A percentile compares a stretch with the other conserved stretches of the same genome.
phyloP scores from a whole-genome alignment of 2,329 filamentous ascomycete species.

The Cordyceps militaris region DNA sequence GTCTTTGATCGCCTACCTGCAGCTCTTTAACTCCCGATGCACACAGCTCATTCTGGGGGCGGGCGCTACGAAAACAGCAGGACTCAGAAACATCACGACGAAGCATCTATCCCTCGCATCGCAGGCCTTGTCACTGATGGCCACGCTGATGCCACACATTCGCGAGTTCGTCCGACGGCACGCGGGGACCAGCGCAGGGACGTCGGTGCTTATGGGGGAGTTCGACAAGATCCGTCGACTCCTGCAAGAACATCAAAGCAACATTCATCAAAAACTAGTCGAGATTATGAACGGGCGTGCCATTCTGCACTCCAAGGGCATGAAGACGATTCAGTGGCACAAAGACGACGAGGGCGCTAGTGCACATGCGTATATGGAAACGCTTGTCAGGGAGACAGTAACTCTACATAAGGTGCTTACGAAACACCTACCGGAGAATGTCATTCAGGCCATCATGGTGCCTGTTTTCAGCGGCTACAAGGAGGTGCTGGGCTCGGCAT shows the following conservation, averaged over 20 bases:
- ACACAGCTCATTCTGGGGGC: conserved; percentile 96
- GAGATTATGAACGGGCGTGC: conserved; percentile 85
- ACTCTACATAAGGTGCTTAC: conserved; percentile 77
- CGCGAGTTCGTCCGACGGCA: conserved; percentile 87
- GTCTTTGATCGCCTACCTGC: conserved; percentile 76
- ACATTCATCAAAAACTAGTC: conserved; percentile 85
- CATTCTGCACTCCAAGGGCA: conserved; percentile 62
- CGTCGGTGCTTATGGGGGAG: conserved; percentile 62
- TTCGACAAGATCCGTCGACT: conserved; percentile 82
- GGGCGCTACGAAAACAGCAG: conserved; percentile 80
- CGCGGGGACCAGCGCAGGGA: conserved; percentile 43
- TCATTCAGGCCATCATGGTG: conserved; percentile 75
- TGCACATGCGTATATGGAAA: conserved; percentile 75
- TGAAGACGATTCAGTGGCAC: conserved; percentile 73
- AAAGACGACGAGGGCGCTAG: conserved; percentile 26
- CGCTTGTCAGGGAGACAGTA: conserved; percentile 74
- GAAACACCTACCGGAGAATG: conserved; percentile 71
- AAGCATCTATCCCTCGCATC: conserved; percentile 89
- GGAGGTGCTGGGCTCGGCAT: conserved; percentile 67
- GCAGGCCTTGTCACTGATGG: conserved; percentile 81
- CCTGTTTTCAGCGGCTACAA: conserved; percentile 79
- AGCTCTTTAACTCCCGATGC: conserved; percentile 90
- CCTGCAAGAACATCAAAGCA: conserved; percentile 83
- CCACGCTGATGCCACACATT: conserved; percentile 79
- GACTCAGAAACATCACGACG: conserved; percentile 92